Conservation (phyloP, 108 stramenopile genomes). For the Nannochloropsis gaditana region DNA sequence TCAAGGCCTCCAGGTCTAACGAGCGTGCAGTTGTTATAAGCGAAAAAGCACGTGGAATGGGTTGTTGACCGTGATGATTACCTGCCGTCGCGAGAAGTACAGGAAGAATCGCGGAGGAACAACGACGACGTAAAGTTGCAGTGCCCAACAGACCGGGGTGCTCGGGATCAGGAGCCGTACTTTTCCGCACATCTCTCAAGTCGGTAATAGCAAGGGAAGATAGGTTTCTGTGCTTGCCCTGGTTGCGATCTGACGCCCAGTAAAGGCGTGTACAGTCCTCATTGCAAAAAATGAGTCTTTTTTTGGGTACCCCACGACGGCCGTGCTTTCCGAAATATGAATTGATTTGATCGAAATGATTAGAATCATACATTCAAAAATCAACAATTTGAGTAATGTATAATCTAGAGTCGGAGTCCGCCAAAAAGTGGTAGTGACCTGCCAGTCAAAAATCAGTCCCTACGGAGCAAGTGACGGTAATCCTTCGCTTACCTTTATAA, state of each 20-base stretch:
- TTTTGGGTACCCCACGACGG: not conserved
- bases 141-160: not conserved
- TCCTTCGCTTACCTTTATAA: too few species aligned
- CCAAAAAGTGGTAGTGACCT: too few species aligned
- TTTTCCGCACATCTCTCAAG: not conserved
- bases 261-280: not conserved
- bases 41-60: not conserved
- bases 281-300: not conserved
- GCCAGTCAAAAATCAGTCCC: too few species aligned
- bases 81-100: too few species aligned
- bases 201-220: slow-evolving; percentile 6
- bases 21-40: slow-evolving; percentile 15
- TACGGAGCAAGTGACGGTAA: too few species aligned
- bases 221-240: not conserved
- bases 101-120: not conserved
- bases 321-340: not conserved
- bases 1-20: not conserved
- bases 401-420: too few species aligned
- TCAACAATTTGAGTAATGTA: too few species aligned
- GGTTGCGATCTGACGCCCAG: not conserved
- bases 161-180: not conserved
- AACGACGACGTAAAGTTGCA: not conserved
- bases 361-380: too few species aligned
- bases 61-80: not conserved
- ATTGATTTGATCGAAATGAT: too few species aligned